phyloP scores from a whole-genome alignment of 192 early-diverging fungal genomes.

The Geranomyces michiganensis region DNA sequence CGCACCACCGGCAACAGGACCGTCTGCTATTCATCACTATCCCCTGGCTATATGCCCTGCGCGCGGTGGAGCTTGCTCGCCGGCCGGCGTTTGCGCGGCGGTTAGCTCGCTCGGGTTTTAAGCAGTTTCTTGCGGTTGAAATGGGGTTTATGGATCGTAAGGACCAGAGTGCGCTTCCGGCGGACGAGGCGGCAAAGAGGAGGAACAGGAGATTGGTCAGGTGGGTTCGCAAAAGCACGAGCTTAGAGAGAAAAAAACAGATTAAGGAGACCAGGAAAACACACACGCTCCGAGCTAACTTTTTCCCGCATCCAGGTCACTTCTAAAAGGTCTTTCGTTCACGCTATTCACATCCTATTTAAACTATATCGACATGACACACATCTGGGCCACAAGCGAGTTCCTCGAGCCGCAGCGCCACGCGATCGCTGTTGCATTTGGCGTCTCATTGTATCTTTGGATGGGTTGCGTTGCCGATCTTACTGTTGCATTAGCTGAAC shows the following conservation, averaged over 20 bases:
- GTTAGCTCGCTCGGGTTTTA: not conserved
- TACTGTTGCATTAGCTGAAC: not conserved
- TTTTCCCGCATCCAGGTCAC: not conserved
- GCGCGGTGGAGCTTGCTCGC: constrained; percentile 1
- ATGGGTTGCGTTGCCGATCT: constrained; percentile 29
- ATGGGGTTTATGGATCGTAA: not conserved
- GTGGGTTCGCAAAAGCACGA: not conserved
- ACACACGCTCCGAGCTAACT: not conserved
- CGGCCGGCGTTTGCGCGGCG: not conserved
- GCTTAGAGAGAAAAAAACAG: not conserved
- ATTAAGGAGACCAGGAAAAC: too few species aligned
- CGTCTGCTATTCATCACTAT: not conserved
- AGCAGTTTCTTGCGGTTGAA: not conserved
- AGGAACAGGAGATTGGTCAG: not conserved
- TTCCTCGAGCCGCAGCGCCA: not conserved
- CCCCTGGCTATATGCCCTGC: not conserved
- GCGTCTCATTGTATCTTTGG: constrained; percentile 20
- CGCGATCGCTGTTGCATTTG: not conserved
- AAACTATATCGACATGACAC: not conserved
- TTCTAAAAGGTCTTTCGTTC: not conserved
- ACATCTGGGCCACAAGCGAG: not conserved
- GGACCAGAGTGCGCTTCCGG: not conserved
- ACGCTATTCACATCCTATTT: not conserved
- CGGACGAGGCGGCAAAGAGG: not conserved
- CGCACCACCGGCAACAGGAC: not conserved